Evolutionary conservation across 2,329 filamentous ascomycete genomes (phyloP).

Genomic region (Simplicillium sp.): DNA sequence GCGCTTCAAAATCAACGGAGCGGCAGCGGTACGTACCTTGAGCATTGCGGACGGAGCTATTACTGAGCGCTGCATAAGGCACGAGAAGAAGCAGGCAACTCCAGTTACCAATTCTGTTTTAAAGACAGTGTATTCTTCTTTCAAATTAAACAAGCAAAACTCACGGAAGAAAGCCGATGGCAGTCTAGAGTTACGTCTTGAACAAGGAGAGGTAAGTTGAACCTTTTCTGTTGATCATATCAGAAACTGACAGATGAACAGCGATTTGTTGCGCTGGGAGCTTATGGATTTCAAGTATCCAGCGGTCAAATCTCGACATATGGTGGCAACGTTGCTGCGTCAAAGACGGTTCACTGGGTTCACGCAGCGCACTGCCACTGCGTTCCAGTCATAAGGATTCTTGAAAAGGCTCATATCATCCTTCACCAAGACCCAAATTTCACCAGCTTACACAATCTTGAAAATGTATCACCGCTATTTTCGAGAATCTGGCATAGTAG

Average conservation of each 20-base stretch:
- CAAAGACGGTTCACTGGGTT: conserved; percentile 41
- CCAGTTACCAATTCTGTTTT: neutral
- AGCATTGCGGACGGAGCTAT: neutral
- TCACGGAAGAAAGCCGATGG: conserved; percentile 28
- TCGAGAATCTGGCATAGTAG: conserved; percentile 54
- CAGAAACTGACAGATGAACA: conserved; percentile 19
- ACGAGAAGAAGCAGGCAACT: neutral
- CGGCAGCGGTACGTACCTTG: neutral
- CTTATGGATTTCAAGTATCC: conserved; percentile 53
- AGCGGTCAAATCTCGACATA: conserved; percentile 55
- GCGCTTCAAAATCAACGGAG: neutral
- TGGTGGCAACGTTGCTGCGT: conserved; percentile 50
- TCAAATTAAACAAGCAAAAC: conserved; percentile 34
- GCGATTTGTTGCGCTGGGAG: conserved; percentile 56
- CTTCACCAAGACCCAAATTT: conserved; percentile 35
- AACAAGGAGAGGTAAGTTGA: conserved; percentile 37
- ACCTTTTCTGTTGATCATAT: no score
- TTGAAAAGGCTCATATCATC: conserved; percentile 40
- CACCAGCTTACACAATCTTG: conserved; percentile 31
- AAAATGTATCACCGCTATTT: conserved; percentile 56
- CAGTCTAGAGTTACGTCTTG: conserved; percentile 29
- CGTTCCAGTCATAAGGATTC: conserved; percentile 53
- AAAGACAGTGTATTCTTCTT: conserved; percentile 29
- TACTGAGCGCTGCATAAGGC: neutral
- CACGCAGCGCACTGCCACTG: conserved; percentile 62